These are phyloP conservation scores for Primulina tabacum DNA, from an alignment of 257 asterid genomes.

Conservation along the genomic window DNA sequence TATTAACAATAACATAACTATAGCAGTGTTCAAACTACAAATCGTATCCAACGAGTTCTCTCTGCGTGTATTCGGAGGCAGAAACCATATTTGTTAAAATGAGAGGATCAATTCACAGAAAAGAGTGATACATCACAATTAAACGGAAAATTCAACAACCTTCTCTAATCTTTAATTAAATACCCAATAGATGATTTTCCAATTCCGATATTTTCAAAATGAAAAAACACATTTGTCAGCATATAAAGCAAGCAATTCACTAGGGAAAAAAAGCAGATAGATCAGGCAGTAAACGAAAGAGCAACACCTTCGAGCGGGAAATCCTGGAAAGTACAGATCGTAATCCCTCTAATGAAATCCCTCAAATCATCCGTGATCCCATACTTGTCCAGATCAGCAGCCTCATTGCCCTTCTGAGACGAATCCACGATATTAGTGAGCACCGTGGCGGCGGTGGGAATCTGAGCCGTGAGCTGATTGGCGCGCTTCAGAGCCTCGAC, in stretches of 20 bases:
- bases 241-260: neutral
- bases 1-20: neutral
- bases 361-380: constrained; percentile 83
- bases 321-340: constrained; percentile 62
- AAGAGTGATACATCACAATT: neutral
- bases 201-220: constrained; percentile 1
- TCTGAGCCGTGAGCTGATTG: constrained; percentile 84
- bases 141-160: constrained; percentile 16
- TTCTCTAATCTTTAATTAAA: neutral
- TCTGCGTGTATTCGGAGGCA: neutral
- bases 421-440: constrained; percentile 56
- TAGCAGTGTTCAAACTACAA: neutral
- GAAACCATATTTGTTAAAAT: neutral
- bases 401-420: constrained; percentile 28
- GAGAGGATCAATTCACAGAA: neutral
- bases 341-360: constrained; percentile 71
- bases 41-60: neutral
- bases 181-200: neutral
- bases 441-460: constrained; percentile 55
- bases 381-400: constrained; percentile 57
- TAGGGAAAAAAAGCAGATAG: constrained; percentile 5
- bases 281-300: constrained; percentile 14
- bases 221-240: constrained; percentile 14
- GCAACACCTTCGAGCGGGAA: constrained; percentile 71
- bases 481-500: constrained; percentile 78